phyloP scores from a whole-genome alignment of 2,329 filamentous ascomycete genomes.

The Akanthomyces muscarius region DNA sequence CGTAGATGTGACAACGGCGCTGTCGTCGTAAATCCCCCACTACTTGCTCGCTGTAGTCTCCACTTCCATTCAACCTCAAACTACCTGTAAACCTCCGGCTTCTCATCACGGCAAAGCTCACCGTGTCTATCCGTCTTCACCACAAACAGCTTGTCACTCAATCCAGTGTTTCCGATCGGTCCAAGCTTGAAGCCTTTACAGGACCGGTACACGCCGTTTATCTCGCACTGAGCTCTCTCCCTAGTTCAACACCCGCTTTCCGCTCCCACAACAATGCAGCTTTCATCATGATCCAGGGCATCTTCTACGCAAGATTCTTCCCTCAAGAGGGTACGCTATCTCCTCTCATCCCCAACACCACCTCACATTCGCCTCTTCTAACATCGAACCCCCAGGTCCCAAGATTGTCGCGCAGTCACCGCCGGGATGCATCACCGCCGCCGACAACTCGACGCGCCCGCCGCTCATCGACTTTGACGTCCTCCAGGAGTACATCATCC shows the following conservation, averaged over 20 bases:
- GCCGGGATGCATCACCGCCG: constrained; percentile 55
- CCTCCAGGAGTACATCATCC: constrained; percentile 89
- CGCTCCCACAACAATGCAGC: constrained; percentile 14
- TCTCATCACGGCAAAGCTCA: not conserved
- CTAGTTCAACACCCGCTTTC: not conserved
- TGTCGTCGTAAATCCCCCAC: not conserved
- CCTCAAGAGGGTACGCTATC: constrained; percentile 53
- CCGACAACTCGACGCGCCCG: constrained; percentile 34
- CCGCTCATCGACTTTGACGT: constrained; percentile 81
- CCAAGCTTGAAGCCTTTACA: not conserved
- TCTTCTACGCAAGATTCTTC: constrained; percentile 68
- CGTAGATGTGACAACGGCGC: not conserved
- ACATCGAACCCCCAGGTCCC: constrained; percentile 41
- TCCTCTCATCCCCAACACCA: not conserved
- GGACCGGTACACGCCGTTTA: too few species aligned
- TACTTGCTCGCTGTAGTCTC: not conserved
- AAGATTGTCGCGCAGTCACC: constrained; percentile 61
- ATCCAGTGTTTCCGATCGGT: not conserved
- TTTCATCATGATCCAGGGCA: constrained; percentile 59
- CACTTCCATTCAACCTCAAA: not conserved
- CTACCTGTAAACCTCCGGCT: not conserved
- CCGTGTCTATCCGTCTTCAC: not conserved
- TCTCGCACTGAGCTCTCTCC: not conserved
- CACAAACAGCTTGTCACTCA: not conserved
- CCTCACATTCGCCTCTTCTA: not conserved